Evolutionary conservation across 2,329 filamentous ascomycete genomes (phyloP), one percentile per base, ranked within the genome.

Genomic region (Aspergillus novoparasiticus): DNA sequence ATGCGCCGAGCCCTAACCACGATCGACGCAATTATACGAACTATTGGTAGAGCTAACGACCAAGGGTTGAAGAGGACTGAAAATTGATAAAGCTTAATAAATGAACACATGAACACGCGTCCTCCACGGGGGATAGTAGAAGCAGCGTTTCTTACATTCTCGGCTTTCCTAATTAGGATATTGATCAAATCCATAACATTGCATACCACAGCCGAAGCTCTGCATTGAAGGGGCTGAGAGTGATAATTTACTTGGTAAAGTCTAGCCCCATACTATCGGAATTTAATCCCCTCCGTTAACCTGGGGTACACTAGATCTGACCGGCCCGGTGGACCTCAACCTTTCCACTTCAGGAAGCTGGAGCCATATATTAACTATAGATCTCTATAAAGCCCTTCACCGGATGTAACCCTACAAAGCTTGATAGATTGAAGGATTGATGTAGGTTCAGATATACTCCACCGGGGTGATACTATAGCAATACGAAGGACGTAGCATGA

Each of bases 391-490:
- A 21, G 3, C 41, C 19, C 41, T 43, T 10, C 41, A 2, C 19
- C 16, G 19, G n/a, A 21, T 43, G 41, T 11, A 43, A 43, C 41
- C 19, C 41, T 43, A 4, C 19, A 43, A 43, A 43, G 41, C 41
- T 43, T 43, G 41, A 43, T 36, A 36, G 34, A 36, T 16, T 36
- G 34, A 14, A 43, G 41, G 3, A 21, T 21, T 0, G 0, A 11
- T 21, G 2, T 43, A 43, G 19, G 3, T 4, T 4, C 19, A 43
- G 8, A n/a, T 11, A 21, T 21, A 21, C 16, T 2, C 3, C 19
- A 3, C n/a, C 8, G 10, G 8, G 4, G 0, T 9, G 1, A 43
- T 10, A 43, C 0, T 9, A 9, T 6, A 19, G 19, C 8, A 43
- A 43, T 12, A 4, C 2, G 10, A 43, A 21, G 4, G 19, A 10